Evolutionary conservation across 106 monocot species (phyloP).

Genomic region (Vanilla planifolia): DNA sequence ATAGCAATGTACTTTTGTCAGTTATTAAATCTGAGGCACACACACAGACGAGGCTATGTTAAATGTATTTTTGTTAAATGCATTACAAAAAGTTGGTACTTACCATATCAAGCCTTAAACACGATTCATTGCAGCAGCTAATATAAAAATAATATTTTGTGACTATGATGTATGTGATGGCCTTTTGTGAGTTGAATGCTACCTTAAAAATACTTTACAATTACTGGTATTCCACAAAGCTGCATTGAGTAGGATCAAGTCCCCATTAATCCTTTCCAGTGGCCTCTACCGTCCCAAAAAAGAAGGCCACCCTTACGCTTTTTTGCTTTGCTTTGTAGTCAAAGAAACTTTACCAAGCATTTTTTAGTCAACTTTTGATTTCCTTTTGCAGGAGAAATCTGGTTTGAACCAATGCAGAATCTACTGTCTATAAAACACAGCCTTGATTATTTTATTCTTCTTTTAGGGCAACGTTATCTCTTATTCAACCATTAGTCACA

Average conservation of each 20-base stretch:
- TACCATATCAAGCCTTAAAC: too few relatives aligned
- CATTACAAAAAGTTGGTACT: too few relatives aligned
- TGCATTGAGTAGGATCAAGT: not conserved
- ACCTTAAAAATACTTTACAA: not conserved
- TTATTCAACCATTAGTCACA: conserved; percentile 13
- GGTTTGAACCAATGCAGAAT: not conserved
- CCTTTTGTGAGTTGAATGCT: not conserved
- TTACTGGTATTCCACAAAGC: not conserved
- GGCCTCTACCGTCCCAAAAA: not conserved
- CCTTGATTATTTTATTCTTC: not conserved
- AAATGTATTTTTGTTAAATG: too few relatives aligned
- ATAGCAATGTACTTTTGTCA: too few relatives aligned
- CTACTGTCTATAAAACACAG: not conserved
- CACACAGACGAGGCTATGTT: too few relatives aligned
- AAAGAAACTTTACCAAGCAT: not conserved
- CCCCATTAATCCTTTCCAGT: not conserved
- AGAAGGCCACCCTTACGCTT: not conserved
- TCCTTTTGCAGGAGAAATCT: conserved; percentile 3
- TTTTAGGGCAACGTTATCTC: conserved; percentile 16
- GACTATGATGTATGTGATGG: not conserved
- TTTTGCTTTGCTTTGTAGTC: conserved; percentile 1
- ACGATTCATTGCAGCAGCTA: too few relatives aligned
- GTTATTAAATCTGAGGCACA: too few relatives aligned
- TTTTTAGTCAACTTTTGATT: conserved; percentile 5
- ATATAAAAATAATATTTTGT: too few relatives aligned